phyloP scores from a whole-genome alignment of 2,329 filamentous ascomycete genomes.

The Exophiala mesophila region DNA sequence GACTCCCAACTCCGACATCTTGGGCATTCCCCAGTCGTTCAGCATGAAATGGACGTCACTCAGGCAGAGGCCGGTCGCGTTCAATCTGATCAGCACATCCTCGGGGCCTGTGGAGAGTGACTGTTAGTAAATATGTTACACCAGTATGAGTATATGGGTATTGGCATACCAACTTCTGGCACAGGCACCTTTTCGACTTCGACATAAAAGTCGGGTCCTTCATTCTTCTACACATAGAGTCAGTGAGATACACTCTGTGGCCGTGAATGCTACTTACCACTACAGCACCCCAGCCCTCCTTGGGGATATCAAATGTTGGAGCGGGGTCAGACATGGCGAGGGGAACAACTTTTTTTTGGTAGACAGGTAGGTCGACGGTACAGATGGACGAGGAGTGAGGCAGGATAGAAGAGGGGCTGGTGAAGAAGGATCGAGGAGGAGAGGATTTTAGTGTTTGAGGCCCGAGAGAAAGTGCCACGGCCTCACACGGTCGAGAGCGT shows the following conservation, averaged over 20 bases:
- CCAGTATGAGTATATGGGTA: too few species aligned
- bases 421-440: neutral
- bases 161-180: conserved; percentile 23
- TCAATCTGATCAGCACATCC: conserved; percentile 54
- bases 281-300: conserved; percentile 24
- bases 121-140: too few species aligned
- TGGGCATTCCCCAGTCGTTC: conserved; percentile 47
- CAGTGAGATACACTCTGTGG: too few species aligned
- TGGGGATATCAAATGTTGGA: conserved; percentile 27
- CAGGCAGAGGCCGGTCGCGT: conserved; percentile 55
- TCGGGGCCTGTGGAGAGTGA: conserved; percentile 40
- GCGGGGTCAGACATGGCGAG: conserved; percentile 16
- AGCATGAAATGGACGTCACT: conserved; percentile 56
- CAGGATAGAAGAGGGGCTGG: neutral
- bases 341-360: too few species aligned
- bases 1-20: conserved; percentile 43
- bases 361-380: neutral
- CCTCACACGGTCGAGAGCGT: too few species aligned
- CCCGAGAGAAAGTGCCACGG: too few species aligned
- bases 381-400: neutral
- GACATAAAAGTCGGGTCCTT: conserved; percentile 26
- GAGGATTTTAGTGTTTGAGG: too few species aligned
- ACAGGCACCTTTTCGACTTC: conserved; percentile 27
- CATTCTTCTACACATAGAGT: conserved; percentile 18
- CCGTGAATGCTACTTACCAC: conserved; percentile 20